Base-by-base conservation (phyloP, 768 basidiomycete species). In the Trametes elegans region DNA sequence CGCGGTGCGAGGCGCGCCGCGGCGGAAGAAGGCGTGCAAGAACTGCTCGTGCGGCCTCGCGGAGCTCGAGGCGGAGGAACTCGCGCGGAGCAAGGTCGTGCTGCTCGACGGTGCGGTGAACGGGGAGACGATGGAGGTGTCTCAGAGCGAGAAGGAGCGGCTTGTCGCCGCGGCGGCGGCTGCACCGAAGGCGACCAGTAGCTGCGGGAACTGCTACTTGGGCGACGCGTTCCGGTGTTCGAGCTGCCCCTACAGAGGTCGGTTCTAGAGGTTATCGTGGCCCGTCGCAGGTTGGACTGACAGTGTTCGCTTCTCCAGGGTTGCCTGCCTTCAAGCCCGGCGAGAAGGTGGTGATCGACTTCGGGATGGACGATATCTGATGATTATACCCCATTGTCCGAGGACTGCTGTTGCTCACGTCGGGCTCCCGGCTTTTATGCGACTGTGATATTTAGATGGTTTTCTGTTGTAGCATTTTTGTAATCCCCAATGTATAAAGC, bases 141-240 rank as follows among this genome's bases (percentile, higher is more conserved):
- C 72, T 36, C 76, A 80, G 63, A 69, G 66, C 35, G 90, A 88
- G 76, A 85, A 76, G 71, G 85, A 80, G 68, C 80, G 82, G 61
- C 69, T 90, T 66, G 64, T 82, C 2, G 70, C 74, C 36, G 89
- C 89, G 8, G 88, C 87, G 0, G 81, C 78, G 64, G 80, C 80
- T 19, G 82, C 91, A 13, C 84, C 86, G 11, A 91, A 92, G 74
- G 93, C 90, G 32, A 98, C 94, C 50, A 96, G 94, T 68, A 93
- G 92, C 67, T 98, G 97, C 75, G 96, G 95, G 14, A 98, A 80
- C 74, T 99, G 97, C 77, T 98, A 92, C 77, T 75, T 98, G 32
- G 97, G 97, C 9, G 97, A 99, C 72, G 97, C 97, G 3, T 99
- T 99, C 75, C 79, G 97, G 66, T 99, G 97, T 72, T 88, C 87